phyloP scores from a whole-genome alignment of 257 asterid genomes.

The Plantago major region DNA sequence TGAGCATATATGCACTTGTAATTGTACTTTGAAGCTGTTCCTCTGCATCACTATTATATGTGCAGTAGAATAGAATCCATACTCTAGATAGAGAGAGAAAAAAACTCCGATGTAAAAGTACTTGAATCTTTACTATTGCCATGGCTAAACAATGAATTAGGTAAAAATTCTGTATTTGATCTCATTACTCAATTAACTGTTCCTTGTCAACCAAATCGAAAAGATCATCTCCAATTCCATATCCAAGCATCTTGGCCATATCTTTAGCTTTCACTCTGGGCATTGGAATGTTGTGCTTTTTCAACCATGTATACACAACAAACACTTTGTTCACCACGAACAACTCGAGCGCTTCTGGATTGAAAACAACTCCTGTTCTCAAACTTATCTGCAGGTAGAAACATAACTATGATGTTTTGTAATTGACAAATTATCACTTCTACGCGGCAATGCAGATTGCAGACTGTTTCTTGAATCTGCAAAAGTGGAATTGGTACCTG shows the following conservation, averaged over 20 bases:
- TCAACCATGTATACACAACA: conserved; percentile 65
- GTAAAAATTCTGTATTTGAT: not conserved
- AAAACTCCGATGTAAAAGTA: no score
- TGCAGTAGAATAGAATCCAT: not conserved
- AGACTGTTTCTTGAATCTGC: not conserved
- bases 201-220: conserved; percentile 62
- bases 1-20: conserved; percentile 28
- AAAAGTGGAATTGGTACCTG: conserved; percentile 38
- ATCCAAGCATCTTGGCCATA: conserved; percentile 93
- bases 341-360: conserved; percentile 83
- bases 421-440: no score
- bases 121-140: not conserved
- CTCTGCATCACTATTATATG: not conserved
- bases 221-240: conserved; percentile 80
- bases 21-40: not conserved
- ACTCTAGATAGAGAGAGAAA: no score
- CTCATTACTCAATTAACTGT: conserved; percentile 4
- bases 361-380: conserved; percentile 79
- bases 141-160: not conserved
- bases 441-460: no score
- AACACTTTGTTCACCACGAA: conserved; percentile 75
- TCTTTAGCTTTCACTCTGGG: conserved; percentile 74
- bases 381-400: conserved; percentile 53
- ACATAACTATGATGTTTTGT: not conserved
- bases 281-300: conserved; percentile 48